These are phyloP conservation scores for barrel medic (Medicago truncatula) DNA, from an alignment of 306 rosid species.

Conservation along the genomic window MtrunA17r5.0-ANR NC_053045.1:53208501-53209000, in stretches of 20 bases:
- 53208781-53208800: conserved; percentile 53
- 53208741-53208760: conserved; percentile 64
- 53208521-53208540: conserved; percentile 71
- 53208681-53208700: conserved; percentile 51
- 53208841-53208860: conserved; percentile 59
- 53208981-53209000: conserved; percentile 77
- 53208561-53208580: conserved; percentile 57
- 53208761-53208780: conserved; percentile 53
- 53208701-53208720: conserved; percentile 65
- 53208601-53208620: conserved; percentile 63
- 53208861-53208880: conserved; percentile 61
- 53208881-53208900: conserved; percentile 68
- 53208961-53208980: conserved; percentile 63
- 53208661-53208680: conserved; percentile 45
- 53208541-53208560: conserved; percentile 68
- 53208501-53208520: conserved; percentile 52
- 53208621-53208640: conserved; percentile 64
- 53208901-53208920: conserved; percentile 59
- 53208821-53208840: conserved; percentile 75
- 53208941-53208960: conserved; percentile 72
- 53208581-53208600: conserved; percentile 76
- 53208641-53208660: conserved; percentile 60
- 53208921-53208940: conserved; percentile 75
- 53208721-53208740: conserved; percentile 76
- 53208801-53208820: conserved; percentile 67